Evolutionary conservation across 129 eudicot genomes (phyloP).

Genomic region (Kitagawia praeruptora): DNA sequence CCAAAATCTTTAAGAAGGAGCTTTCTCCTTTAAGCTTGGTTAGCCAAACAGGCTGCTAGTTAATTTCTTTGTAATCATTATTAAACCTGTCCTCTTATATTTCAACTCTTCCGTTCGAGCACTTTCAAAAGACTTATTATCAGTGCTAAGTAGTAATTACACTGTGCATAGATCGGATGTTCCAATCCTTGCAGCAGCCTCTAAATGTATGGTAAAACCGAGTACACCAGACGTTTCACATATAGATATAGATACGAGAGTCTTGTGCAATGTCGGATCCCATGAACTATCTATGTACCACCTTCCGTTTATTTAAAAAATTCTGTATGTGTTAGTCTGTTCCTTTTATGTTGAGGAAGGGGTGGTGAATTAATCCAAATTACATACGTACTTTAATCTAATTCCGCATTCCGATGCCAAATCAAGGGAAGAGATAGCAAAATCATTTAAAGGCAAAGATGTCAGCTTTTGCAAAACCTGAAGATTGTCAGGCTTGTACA

Average conservation of each 20-base stretch:
- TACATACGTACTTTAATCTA: not conserved
- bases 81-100: not conserved
- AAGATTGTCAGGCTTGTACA: constrained; percentile 6
- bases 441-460: constrained; percentile 1
- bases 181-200: not conserved
- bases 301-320: no score
- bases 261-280: not conserved
- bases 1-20: no score
- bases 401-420: not conserved
- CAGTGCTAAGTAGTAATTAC: not conserved
- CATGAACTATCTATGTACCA: no score
- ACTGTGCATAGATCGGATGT: not conserved
- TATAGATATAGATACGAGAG: not conserved
- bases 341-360: not conserved
- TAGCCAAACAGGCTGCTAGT: no score
- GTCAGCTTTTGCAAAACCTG: not conserved
- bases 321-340: not conserved
- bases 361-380: constrained; percentile 1
- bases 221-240: not conserved
- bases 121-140: not conserved
- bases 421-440: not conserved
- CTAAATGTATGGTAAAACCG: not conserved
- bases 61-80: not conserved
- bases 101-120: not conserved
- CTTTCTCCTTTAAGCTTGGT: no score